Evolutionary conservation across 805 yeast genomes (phyloP).

Genomic region (Barnettozyma siamensis): DNA sequence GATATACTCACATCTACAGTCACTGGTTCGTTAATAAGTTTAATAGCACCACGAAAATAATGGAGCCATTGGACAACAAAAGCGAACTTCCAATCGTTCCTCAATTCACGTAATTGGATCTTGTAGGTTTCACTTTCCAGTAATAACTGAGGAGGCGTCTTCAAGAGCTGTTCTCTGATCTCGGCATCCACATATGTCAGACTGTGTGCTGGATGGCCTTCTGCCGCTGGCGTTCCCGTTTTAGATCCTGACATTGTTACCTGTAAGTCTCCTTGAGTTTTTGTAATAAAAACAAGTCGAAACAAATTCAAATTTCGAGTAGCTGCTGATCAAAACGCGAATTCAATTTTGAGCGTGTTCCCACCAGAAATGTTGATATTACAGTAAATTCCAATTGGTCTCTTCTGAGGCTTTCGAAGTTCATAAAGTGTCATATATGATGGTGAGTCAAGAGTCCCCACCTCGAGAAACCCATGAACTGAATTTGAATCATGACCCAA

Average conservation of each 20-base stretch:
- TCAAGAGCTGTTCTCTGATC: constrained; percentile 29
- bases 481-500: too few relatives aligned
- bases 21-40: constrained; percentile 44
- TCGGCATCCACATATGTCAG: constrained; percentile 28
- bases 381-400: too few relatives aligned
- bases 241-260: constrained; percentile 18
- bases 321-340: neutral
- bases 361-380: too few relatives aligned
- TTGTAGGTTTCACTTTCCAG: constrained; percentile 35
- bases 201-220: constrained; percentile 25
- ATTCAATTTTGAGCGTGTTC: too few relatives aligned
- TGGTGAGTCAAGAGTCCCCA: too few relatives aligned
- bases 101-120: constrained; percentile 25
- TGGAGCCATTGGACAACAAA: constrained; percentile 51
- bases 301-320: too few relatives aligned
- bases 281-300: too few relatives aligned
- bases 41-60: constrained; percentile 45
- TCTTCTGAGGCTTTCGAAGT: too few relatives aligned
- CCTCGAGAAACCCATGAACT: too few relatives aligned
- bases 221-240: constrained; percentile 15
- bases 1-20: constrained; percentile 41
- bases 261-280: too few relatives aligned
- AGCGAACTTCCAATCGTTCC: constrained; percentile 34
- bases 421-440: too few relatives aligned
- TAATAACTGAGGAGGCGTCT: constrained; percentile 33